phyloP scores from a whole-genome alignment of 2,329 filamentous ascomycete genomes.

The Cladosporium austrohemisphaericum region DNA sequence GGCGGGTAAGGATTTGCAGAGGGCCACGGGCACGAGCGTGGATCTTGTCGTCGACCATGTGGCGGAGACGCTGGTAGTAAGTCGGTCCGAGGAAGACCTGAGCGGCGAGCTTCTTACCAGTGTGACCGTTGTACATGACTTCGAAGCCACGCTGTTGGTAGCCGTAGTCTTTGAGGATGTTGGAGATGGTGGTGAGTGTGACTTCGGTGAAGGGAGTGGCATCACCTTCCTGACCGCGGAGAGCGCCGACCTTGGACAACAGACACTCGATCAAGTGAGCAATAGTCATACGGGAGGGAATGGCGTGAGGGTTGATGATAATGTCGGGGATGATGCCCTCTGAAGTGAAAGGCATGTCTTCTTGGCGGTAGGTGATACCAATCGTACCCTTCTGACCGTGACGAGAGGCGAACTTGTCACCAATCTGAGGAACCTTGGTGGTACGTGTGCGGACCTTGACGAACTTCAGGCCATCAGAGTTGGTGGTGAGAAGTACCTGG shows the following conservation, averaged over 20 bases:
- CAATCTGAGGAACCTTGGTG: slow-evolving; percentile 97
- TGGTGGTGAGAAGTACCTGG: slow-evolving; percentile 88
- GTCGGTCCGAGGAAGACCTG: slow-evolving; percentile 97
- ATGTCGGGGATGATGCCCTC: slow-evolving; percentile 91
- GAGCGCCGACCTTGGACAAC: slow-evolving; percentile 88
- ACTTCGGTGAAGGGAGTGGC: slow-evolving; percentile 97
- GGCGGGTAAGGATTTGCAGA: slow-evolving; percentile 92
- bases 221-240: slow-evolving; percentile 93
- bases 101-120: slow-evolving; percentile 84
- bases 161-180: slow-evolving; percentile 78
- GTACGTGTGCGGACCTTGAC: slow-evolving; percentile 97
- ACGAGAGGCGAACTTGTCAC: slow-evolving; percentile 97
- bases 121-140: slow-evolving; percentile 98
- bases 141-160: slow-evolving; percentile 98
- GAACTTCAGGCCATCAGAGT: slow-evolving; percentile 88
- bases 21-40: slow-evolving; percentile 96
- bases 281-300: slow-evolving; percentile 99
- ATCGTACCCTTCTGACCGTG: slow-evolving; percentile 99
- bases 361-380: slow-evolving; percentile 94
- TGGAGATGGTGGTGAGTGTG: slow-evolving; percentile 89
- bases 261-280: slow-evolving; percentile 99
- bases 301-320: slow-evolving; percentile 99
- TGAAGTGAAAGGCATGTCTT: slow-evolving; percentile 96
- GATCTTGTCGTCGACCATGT: slow-evolving; percentile 99
- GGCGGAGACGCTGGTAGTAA: slow-evolving; percentile 96